Percentiles rank a stretch among this genome's conserved stretches.
These are phyloP conservation scores for Kitagawia praeruptora DNA, from an alignment of 129 eudicot genomes.

Conservation along the genomic window DNA sequence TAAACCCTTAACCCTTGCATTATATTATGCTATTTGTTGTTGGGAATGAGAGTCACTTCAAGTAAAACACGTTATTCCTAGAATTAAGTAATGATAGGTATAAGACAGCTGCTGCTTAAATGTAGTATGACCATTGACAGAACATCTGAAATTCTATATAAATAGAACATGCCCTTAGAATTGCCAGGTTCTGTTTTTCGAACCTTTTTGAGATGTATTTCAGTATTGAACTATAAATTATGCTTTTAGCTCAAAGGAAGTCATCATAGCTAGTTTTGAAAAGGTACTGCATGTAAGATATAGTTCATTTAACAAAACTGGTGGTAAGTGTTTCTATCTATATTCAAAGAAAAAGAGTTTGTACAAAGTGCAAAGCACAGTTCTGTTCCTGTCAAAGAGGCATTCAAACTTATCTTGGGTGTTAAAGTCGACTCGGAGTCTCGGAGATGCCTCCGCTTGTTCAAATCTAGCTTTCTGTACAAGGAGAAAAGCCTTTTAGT, in stretches of 20 bases:
- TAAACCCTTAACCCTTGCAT: no score
- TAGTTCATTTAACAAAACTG: neutral
- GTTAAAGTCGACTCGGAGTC: neutral
- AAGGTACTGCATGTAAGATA: neutral
- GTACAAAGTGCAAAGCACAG: neutral
- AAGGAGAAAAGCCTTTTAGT: neutral
- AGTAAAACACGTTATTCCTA: no score
- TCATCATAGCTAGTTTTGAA: neutral
- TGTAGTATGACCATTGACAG: neutral
- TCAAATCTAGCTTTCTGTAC: neutral
- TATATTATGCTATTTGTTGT: no score
- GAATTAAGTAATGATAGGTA: no score
- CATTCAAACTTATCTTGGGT: neutral
- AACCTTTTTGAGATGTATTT: neutral
- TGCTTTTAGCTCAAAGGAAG: neutral
- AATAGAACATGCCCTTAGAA: neutral
- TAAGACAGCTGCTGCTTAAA: neutral
- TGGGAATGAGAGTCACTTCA: no score
- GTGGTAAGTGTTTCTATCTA: neutral
- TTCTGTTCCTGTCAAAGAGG: neutral
- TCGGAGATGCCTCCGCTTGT: no score
- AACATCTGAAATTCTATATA: no score
- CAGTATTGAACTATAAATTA: neutral
- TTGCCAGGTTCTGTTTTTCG: neutral
- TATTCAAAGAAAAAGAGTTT: no score